Base-by-base conservation (phyloP, 345 rosid genomes). In the Citrus glauca region DNA sequence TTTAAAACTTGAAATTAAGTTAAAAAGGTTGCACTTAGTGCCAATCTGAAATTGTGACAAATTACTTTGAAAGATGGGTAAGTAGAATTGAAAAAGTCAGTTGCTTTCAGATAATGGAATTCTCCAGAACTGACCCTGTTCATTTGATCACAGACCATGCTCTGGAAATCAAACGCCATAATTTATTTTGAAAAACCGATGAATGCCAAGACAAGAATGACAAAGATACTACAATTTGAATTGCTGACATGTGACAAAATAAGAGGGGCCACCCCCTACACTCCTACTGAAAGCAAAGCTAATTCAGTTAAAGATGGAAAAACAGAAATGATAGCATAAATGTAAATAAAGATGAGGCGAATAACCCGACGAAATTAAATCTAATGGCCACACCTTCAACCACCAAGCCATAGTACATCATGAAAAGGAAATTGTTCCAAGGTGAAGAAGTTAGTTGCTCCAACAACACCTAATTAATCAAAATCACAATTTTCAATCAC, bases 361-460 rank as follows among this genome's bases (percentile, higher is more conserved):
- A 30, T 28, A 19, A 50, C n/a, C 19, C 3, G 1, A 48, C 19
- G 61, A 63, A 62, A 28, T 75, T 25, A 48, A 63, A 19, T 30
- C 30, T 22, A 27, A 40, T 2, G 32, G 33, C 57, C 89, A 28
- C 82, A 91, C 97, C 98, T 90, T 95, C 98, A 65, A 95, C 86
- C 35, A 95, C 92, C 84, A 93, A 87, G 79, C 98, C 98, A 80
- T 89, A 91, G 85, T 92, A 95, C 86, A 88, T 83, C 97, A 95
- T 92, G 82, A 95, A 95, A 66, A 91, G 66, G 80, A 91, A 80
- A 86, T 95, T 95, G 84, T 93, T 93, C 97, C 98, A 95, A 19
- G 98, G 98, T 72, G 98, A 93, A 42, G 85, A 68, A 56, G 93
- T 92, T 62, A 91, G 69, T 83, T 95, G 98, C 57, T 95, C 98